Conservation (phyloP, 2,329 filamentous ascomycete genomes). For the Chaetomium globosum region DNA sequence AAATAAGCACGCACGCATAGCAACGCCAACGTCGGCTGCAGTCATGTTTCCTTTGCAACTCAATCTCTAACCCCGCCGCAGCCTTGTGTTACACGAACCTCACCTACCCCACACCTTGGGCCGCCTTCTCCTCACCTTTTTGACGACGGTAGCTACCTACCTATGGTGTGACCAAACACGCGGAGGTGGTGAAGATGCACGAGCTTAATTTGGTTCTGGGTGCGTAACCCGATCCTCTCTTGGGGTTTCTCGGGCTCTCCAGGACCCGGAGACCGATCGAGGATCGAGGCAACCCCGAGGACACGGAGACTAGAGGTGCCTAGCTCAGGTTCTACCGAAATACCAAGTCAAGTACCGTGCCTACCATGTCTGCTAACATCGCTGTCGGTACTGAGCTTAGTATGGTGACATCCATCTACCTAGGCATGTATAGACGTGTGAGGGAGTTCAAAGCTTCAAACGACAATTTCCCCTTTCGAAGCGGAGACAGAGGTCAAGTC, state of each 20-base stretch:
- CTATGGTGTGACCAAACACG: not conserved
- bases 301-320: not conserved
- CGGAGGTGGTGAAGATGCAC: not conserved
- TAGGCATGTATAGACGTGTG: too few species aligned
- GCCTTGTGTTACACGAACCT: slow-evolving; percentile 9
- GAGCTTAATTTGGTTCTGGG: not conserved
- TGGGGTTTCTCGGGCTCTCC: not conserved
- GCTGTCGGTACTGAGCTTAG: too few species aligned
- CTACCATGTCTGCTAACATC: too few species aligned
- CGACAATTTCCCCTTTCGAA: not conserved
- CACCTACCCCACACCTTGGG: slow-evolving; percentile 23
- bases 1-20: not conserved
- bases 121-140: slow-evolving; percentile 5
- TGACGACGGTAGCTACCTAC: not conserved
- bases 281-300: not conserved
- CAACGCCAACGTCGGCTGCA: not conserved
- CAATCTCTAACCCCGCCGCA: not conserved
- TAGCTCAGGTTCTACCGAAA: not conserved
- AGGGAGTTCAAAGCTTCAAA: not conserved
- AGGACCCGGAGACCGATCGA: slow-evolving; percentile 1
- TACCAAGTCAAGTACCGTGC: too few species aligned
- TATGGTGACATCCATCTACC: not conserved
- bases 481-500: not conserved
- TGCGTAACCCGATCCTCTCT: not conserved
- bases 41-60: slow-evolving; percentile 4